Evolutionary conservation across 345 rosid genomes (phyloP), one percentile per base, ranked within the genome.

Genomic region (Chamaenerion angustifolium): DNA sequence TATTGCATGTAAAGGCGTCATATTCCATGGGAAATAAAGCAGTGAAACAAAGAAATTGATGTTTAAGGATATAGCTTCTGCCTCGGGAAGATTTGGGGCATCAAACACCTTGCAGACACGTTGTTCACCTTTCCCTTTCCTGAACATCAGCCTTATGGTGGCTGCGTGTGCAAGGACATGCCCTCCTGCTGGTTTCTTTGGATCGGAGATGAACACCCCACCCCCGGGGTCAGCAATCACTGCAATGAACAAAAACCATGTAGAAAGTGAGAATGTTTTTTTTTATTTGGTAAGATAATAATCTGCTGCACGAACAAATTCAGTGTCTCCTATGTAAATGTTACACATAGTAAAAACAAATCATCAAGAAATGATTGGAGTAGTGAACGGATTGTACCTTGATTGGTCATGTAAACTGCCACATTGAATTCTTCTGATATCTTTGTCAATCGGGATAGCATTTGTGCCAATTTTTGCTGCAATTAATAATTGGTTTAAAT

Each of bases 381-480:
- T 13, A 16, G 16, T 49, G 27, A 0, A 11, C 21, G 21, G 16
- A 21, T 9, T 1, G 21, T 68, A 82, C 94, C 98, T 72, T 84
- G 93, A 76, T 83, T 92, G 56, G 98, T 87, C 82, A 87, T 77
- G 74, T 73, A 87, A 59, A 84, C 88, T 48, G 95, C 98, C 41
- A 92, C 82, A 10, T 82, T 87, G 68, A 84, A 92, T 69, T 90
- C 98, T 65, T 90, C 94, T 3, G 95, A 86, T 42, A 90, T 81
- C 80, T 86, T 90, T 23, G 64, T 79, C 48, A 86, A 58, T 51
- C 83, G 55, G 23, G 87, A 90, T 37, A 90, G 87, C 98, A 86
- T 87, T 64, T 84, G 96, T 25, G 93, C 95, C 72, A 92, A 63
- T 57, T 87, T 87, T 87, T 87, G 94, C 98, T 87, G 84, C 58